These are phyloP conservation scores for Rhipidocladum racemiflorum DNA, from an alignment of 176 grass and related monocot species.

Conservation along the genomic window DNA sequence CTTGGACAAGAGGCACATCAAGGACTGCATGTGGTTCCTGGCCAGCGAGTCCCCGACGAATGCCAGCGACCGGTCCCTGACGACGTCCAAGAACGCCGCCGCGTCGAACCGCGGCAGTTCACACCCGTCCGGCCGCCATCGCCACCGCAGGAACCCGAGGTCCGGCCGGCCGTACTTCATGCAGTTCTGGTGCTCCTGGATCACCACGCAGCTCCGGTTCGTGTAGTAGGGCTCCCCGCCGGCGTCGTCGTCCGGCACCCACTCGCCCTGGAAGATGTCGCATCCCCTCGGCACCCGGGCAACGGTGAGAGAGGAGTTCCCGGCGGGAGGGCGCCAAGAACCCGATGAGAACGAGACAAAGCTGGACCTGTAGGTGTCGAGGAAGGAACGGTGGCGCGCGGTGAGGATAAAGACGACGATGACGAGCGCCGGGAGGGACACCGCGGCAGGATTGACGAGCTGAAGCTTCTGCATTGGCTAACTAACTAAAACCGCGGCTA, in stretches of 20 bases:
- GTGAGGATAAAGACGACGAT: slow-evolving; percentile 22
- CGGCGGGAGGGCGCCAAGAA: neutral
- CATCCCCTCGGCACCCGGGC: slow-evolving; percentile 24
- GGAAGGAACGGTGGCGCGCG: neutral
- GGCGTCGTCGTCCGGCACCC: slow-evolving; percentile 22
- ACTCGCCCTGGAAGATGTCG: slow-evolving; percentile 49
- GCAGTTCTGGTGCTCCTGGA: slow-evolving; percentile 91
- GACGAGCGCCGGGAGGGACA: slow-evolving; percentile 17
- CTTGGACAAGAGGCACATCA: slow-evolving; percentile 69
- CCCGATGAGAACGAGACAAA: neutral
- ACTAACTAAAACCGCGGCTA: too few relatives aligned
- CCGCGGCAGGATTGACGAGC: neutral
- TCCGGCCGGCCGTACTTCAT: slow-evolving; percentile 69
- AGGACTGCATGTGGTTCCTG: slow-evolving; percentile 80
- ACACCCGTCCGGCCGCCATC: slow-evolving; percentile 51
- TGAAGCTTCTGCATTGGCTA: slow-evolving; percentile 35
- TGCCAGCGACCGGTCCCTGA: slow-evolving; percentile 43
- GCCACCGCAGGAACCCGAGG: slow-evolving; percentile 52
- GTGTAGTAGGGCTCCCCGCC: slow-evolving; percentile 51
- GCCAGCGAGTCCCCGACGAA: slow-evolving; percentile 82
- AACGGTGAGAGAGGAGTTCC: neutral
- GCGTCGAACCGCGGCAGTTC: slow-evolving; percentile 64
- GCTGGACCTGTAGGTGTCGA: neutral
- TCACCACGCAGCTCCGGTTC: slow-evolving; percentile 46
- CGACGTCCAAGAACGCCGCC: slow-evolving; percentile 38